These are phyloP conservation scores for Kwoniella sp. DNA, from an alignment of 768 basidiomycete species.

Conservation along the genomic window DNA sequence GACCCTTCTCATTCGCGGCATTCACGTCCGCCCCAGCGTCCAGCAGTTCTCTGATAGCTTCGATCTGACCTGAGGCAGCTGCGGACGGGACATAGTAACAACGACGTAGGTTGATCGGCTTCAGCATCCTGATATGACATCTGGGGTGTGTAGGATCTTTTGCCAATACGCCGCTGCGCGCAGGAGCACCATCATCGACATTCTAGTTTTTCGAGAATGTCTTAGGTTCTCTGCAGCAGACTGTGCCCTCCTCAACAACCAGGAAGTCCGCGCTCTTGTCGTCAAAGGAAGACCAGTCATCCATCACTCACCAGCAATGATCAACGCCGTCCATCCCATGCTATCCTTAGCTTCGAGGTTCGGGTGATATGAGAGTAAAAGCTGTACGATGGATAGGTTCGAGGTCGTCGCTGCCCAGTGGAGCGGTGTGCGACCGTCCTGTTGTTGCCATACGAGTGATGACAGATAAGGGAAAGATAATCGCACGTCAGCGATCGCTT, in stretches of 20 bases:
- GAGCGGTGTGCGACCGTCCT: conserved; percentile 56
- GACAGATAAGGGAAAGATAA: conserved; percentile 1
- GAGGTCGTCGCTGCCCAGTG: conserved; percentile 56
- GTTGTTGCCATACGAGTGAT: too few species aligned
- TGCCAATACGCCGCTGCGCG: too few species aligned
- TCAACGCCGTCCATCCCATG: conserved; percentile 56
- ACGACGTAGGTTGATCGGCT: too few species aligned
- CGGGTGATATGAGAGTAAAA: conserved; percentile 44
- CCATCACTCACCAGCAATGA: conserved; percentile 53
- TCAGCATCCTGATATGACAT: too few species aligned
- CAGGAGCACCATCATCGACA: too few species aligned
- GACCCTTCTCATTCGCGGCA: conserved; percentile 55
- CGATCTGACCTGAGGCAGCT: conserved; percentile 52
- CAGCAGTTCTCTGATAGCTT: conserved; percentile 52
- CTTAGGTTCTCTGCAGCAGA: too few species aligned
- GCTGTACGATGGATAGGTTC: conserved; percentile 46
- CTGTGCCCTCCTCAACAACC: too few species aligned
- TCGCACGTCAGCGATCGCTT: neutral
- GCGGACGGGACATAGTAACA: too few species aligned
- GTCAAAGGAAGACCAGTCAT: too few species aligned
- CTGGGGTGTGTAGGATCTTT: too few species aligned
- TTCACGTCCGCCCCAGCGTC: conserved; percentile 52
- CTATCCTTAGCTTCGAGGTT: conserved; percentile 52
- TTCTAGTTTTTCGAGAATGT: too few species aligned
- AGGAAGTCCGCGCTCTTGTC: too few species aligned